Evolutionary conservation across 2,329 filamentous ascomycete genomes (phyloP).

Genomic region (Aciculosporium take): DNA sequence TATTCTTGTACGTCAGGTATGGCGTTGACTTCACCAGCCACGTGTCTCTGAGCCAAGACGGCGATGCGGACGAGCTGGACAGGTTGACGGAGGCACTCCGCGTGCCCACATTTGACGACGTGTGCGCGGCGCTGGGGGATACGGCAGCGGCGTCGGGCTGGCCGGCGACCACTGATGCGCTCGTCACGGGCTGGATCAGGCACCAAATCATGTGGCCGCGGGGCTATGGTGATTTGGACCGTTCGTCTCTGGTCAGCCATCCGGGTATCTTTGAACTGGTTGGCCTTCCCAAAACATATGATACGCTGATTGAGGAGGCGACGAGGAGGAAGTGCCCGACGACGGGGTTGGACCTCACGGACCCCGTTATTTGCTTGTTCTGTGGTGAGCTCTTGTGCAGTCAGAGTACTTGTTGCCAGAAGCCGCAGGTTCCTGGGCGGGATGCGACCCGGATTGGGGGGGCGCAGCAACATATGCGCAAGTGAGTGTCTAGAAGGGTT

Average conservation of each 20-base stretch:
- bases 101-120: constrained; percentile 64
- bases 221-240: constrained; percentile 16
- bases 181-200: constrained; percentile 59
- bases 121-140: constrained; percentile 48
- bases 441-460: constrained; percentile 51
- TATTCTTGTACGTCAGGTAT: constrained; percentile 77
- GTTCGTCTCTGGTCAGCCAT: constrained; percentile 49
- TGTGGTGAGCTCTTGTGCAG: constrained; percentile 96
- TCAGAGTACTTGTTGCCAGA: constrained; percentile 82
- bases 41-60: constrained; percentile 45
- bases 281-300: constrained; percentile 81
- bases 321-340: constrained; percentile 73
- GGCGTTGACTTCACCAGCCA: constrained; percentile 75
- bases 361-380: constrained; percentile 84
- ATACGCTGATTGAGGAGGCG: constrained; percentile 82
- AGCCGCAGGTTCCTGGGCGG: constrained; percentile 34
- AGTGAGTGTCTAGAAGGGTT: constrained; percentile 39
- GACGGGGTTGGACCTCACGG: constrained; percentile 79
- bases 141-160: constrained; percentile 31
- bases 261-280: constrained; percentile 90
- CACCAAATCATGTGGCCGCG: constrained; percentile 37
- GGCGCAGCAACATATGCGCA: constrained; percentile 78
- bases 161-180: constrained; percentile 28
- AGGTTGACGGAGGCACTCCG: constrained; percentile 64
- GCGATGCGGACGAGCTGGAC: constrained; percentile 62